phyloP scores from a whole-genome alignment of 805 yeast genomes.

The Isabelozyma heimii region DNA sequence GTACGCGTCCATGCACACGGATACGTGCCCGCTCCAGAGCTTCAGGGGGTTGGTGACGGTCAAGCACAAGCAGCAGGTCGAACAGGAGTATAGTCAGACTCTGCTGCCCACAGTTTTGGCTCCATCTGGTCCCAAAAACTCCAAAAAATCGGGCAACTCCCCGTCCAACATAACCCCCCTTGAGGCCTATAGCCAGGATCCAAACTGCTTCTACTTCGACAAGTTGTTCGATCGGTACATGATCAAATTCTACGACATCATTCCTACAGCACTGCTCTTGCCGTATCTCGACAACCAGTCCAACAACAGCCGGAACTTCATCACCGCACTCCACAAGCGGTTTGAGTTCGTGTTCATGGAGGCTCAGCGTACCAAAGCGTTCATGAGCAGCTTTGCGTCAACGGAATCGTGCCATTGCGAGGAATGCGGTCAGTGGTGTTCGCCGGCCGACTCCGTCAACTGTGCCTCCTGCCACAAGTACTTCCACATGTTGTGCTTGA shows the following conservation, averaged over 20 bases:
- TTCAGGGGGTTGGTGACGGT: conserved; percentile 77
- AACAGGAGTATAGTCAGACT: conserved; percentile 28
- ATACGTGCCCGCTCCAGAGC: conserved; percentile 71
- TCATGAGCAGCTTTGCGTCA: conserved; percentile 59
- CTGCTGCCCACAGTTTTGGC: not conserved
- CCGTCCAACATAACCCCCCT: conserved; percentile 21
- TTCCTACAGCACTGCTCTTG: conserved; percentile 55
- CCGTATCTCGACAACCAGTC: conserved; percentile 25
- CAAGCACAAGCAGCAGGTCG: conserved; percentile 64
- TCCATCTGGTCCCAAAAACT: conserved; percentile 4
- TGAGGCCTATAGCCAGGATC: conserved; percentile 51
- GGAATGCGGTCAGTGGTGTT: conserved; percentile 83
- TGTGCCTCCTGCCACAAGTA: conserved; percentile 74
- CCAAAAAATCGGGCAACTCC: conserved; percentile 10
- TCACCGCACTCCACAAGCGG: conserved; percentile 60
- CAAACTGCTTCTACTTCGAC: conserved; percentile 81
- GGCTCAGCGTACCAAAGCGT: conserved; percentile 58
- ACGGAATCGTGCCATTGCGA: conserved; percentile 52
- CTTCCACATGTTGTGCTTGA: conserved; percentile 81
- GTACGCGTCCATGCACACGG: conserved; percentile 84
- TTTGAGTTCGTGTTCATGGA: conserved; percentile 78
- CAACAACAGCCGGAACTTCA: conserved; percentile 58
- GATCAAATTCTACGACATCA: conserved; percentile 74
- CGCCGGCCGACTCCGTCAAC: conserved; percentile 62
- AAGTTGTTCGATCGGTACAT: conserved; percentile 84